Conservation (phyloP, 495 filamentous ascomycete genomes). For the Zalerion maritima region DNA sequence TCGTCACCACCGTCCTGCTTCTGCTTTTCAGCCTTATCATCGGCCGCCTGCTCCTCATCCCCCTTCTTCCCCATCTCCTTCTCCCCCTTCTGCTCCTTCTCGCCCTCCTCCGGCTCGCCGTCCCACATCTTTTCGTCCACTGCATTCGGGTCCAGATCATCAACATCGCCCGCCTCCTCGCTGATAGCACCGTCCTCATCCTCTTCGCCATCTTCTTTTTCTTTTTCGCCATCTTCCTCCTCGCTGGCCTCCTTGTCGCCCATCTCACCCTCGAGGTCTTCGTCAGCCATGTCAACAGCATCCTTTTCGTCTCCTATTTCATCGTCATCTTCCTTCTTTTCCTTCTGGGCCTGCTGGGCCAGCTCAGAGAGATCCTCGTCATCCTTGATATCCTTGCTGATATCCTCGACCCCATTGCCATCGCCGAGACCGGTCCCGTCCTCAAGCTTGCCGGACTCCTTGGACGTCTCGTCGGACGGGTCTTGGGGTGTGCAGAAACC, state of each 20-base stretch:
- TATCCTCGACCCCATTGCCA: conserved; percentile 87
- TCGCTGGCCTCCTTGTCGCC: conserved; percentile 48
- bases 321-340: conserved; percentile 51
- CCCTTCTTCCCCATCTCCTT: conserved; percentile 47
- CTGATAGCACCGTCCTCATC: conserved; percentile 56
- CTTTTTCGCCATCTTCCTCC: conserved; percentile 37
- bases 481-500: conserved; percentile 87
- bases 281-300: conserved; percentile 89
- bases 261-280: conserved; percentile 70
- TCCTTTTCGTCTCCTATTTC: conserved; percentile 70
- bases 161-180: conserved; percentile 77
- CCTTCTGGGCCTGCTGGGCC: conserved; percentile 57
- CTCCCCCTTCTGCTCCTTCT: conserved; percentile 72
- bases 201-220: conserved; percentile 36
- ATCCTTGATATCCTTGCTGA: conserved; percentile 86
- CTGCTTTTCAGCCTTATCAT: conserved; percentile 37
- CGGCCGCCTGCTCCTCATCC: conserved; percentile 49
- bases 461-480: conserved; percentile 48
- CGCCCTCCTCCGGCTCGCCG: conserved; percentile 54
- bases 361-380: conserved; percentile 90
- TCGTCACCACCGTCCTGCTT: conserved; percentile 35
- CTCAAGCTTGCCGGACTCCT: conserved; percentile 63
- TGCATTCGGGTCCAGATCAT: conserved; percentile 73
- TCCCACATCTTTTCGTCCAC: conserved; percentile 99
- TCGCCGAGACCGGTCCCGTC: conserved; percentile 94